Percentiles rank a stretch among this genome's conserved stretches.
These are phyloP conservation scores for Torrubiellomyces zombiae DNA, from an alignment of 2,329 filamentous ascomycete genomes.

Conservation along the genomic window DNA sequence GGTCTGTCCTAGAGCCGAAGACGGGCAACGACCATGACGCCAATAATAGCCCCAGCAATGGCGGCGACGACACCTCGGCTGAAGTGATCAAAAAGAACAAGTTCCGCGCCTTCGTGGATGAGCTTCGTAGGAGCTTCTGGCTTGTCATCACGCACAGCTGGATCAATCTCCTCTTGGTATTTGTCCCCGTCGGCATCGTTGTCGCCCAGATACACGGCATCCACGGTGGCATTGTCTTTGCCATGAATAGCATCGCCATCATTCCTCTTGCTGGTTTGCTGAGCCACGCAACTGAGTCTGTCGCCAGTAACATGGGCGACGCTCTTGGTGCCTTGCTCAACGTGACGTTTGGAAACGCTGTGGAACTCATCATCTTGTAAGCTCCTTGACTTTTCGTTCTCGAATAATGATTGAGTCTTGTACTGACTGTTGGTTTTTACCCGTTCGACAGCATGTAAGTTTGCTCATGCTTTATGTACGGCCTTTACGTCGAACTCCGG, in stretches of 20 bases:
- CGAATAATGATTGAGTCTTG: too few relatives aligned
- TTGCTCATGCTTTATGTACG: too few relatives aligned
- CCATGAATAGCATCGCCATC: constrained; percentile 59
- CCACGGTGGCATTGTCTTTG: constrained; percentile 48
- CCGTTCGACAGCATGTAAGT: constrained; percentile 40
- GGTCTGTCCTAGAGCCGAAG: constrained; percentile 34
- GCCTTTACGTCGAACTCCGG: too few relatives aligned
- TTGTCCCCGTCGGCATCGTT: constrained; percentile 62
- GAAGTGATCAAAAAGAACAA: too few relatives aligned
- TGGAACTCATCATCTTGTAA: constrained; percentile 64
- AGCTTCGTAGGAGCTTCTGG: constrained; percentile 31
- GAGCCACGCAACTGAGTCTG: constrained; percentile 58
- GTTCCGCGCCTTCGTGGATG: constrained; percentile 27
- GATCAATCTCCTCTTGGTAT: constrained; percentile 61
- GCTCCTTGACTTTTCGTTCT: constrained; percentile 9
- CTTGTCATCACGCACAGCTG: constrained; percentile 55
- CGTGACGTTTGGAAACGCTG: constrained; percentile 64
- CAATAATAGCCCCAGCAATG: constrained; percentile 8
- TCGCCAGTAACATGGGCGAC: constrained; percentile 56
- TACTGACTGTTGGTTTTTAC: constrained; percentile 7
- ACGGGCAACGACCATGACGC: constrained; percentile 5
- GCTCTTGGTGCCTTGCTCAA: constrained; percentile 58
- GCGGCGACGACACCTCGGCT: constrained; percentile 14
- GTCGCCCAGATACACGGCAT: constrained; percentile 36
- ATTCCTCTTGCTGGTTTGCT: constrained; percentile 58